These are phyloP conservation scores for Hypoxylon sp. DNA, from an alignment of 2,329 filamentous ascomycete genomes.

Conservation along the genomic window DNA sequence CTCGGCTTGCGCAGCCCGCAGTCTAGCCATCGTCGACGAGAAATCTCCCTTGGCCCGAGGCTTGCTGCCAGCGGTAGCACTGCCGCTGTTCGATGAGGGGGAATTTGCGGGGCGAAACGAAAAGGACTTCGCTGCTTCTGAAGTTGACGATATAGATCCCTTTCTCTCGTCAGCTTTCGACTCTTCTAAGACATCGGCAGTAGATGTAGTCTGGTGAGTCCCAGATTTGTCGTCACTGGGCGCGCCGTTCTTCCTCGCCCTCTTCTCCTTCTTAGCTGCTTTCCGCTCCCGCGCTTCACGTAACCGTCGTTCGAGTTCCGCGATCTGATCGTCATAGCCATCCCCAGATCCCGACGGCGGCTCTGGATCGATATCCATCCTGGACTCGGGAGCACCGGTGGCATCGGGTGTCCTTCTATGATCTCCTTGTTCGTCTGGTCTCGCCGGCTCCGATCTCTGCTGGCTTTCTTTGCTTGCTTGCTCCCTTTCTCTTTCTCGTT, in stretches of 20 bases:
- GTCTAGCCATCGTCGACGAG: constrained; percentile 66
- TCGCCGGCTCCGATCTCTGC: constrained; percentile 10
- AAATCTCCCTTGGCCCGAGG: constrained; percentile 52
- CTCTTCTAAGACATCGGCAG: constrained; percentile 45
- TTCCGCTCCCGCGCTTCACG: constrained; percentile 55
- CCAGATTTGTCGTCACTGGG: constrained; percentile 26
- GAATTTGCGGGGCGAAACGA: constrained; percentile 35
- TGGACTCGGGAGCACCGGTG: constrained; percentile 15
- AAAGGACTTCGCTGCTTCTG: constrained; percentile 31
- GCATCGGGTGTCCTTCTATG: constrained; percentile 53
- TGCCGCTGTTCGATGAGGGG: constrained; percentile 4
- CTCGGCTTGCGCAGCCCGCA: constrained; percentile 71
- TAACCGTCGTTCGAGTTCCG: constrained; percentile 62
- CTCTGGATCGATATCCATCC: constrained; percentile 36
- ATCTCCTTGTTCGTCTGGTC: constrained; percentile 37
- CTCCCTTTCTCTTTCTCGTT: constrained; percentile 56
- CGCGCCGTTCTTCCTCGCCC: constrained; percentile 42
- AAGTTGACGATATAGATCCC: constrained; percentile 30
- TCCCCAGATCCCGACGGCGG: constrained; percentile 47
- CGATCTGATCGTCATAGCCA: constrained; percentile 60
- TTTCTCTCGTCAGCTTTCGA: constrained; percentile 59
- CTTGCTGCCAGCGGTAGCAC: constrained; percentile 33
- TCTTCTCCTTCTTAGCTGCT: constrained; percentile 61
- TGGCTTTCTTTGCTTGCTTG: constrained; percentile 18
- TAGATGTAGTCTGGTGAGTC: constrained; percentile 38